Evolutionary conservation across 805 yeast genomes (phyloP), one percentile per base, ranked within the genome.

Genomic region (Ogataea naganishii): DNA sequence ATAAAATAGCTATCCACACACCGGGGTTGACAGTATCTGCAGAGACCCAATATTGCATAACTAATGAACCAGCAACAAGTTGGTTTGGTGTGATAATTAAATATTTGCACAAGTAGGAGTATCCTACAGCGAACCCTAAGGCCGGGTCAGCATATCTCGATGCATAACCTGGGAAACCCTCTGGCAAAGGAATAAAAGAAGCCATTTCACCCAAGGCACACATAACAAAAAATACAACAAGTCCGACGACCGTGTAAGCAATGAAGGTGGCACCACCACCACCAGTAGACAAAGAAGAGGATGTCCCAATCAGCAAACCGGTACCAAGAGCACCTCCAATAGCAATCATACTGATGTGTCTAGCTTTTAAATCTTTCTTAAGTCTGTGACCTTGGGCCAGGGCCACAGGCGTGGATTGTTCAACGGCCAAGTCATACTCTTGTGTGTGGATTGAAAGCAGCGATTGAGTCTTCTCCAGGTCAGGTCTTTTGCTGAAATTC

Each of bases 301-400:
- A 85, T 3, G 88, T 78, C 44, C 88, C 85, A 41, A 82, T 77
- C 40, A 82, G 60, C 33, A 82, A 62, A 47, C 88, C 94, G 1
- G 92, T 80, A 33, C 92, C 92, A 30, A 82, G 56, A 7, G 89
- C 82, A 41, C 92, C 89, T 41, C 92, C 94, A 40, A 83, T 72
- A 39, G 92, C 74, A 55, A 71, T 69, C 76, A 71, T 69, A 29
- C 71, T 60, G 40, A 69, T 64, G 36, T 69, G 76, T 39, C 77
- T 51, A 8, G 74, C 56, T 32, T 66, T 60, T 24, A 69, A 50
- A 6, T 58, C 66, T 40, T 62, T 62, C 34, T 62, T 64, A 40
- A 68, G 58, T 35, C 58, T 48, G 34, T 62, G 68, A 6, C 72
- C 72, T 19, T 62, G 68, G 8, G 47, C 49, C 10, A 40, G 33